These are phyloP conservation scores for Didymella lethalis DNA, from an alignment of 2,329 filamentous ascomycete genomes.

Conservation along the genomic window DNA sequence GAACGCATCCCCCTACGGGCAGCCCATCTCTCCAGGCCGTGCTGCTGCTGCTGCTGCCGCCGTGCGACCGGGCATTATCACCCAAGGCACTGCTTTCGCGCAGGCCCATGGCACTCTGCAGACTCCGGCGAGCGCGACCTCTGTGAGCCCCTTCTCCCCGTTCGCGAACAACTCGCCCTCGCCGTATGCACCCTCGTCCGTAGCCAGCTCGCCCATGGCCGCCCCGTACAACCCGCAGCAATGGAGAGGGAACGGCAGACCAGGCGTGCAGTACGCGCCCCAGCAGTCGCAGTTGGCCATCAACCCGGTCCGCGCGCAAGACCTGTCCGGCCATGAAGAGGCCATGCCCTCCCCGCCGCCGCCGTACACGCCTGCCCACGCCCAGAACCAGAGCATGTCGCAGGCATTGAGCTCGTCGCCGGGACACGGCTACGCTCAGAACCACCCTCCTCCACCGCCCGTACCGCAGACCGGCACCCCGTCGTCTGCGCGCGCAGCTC, in stretches of 20 bases:
- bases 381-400: constrained; percentile 48
- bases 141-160: constrained; percentile 50
- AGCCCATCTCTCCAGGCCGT: constrained; percentile 18
- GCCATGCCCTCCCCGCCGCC: constrained; percentile 60
- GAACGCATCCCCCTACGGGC: constrained; percentile 36
- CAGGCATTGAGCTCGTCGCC: constrained; percentile 50
- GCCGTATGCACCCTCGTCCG: constrained; percentile 45
- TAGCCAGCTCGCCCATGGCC: constrained; percentile 47
- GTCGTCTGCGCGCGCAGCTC: constrained; percentile 40
- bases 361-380: constrained; percentile 56
- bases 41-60: constrained; percentile 21
- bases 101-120: constrained; percentile 48
- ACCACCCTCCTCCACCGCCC: constrained; percentile 44
- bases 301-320: constrained; percentile 44
- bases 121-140: constrained; percentile 51
- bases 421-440: constrained; percentile 47
- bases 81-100: constrained; percentile 47
- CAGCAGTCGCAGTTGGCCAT: constrained; percentile 44
- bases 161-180: constrained; percentile 44
- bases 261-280: constrained; percentile 50
- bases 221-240: constrained; percentile 60
- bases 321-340: constrained; percentile 59
- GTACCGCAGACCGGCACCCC: constrained; percentile 39
- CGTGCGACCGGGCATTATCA: constrained; percentile 54
- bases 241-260: constrained; percentile 54